Conservation (phyloP, 2,329 filamentous ascomycete species). For the Sporothrix pseudoabietina region DNA sequence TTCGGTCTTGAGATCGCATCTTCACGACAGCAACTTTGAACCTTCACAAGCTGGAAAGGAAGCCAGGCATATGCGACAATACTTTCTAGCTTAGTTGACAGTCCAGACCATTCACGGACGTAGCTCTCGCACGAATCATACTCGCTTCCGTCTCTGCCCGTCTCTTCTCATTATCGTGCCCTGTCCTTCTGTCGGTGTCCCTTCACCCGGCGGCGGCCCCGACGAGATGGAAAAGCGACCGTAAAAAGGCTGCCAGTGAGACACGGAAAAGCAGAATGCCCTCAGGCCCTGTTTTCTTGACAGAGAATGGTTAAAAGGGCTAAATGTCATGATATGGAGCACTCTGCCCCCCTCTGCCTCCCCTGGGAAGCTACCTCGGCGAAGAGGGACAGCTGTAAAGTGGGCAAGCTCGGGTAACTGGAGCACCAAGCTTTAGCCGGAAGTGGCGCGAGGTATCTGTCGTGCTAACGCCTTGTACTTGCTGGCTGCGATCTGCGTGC, state of each 20-base stretch:
- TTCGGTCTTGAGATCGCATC: not conserved
- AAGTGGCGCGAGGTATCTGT: constrained; percentile 22
- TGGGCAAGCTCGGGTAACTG: constrained; percentile 34
- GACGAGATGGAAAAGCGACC: not conserved
- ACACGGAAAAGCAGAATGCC: constrained; percentile 9
- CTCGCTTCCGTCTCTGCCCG: constrained; percentile 26
- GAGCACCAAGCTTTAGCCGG: constrained; percentile 32
- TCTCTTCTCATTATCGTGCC: not conserved
- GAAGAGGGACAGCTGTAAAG: constrained; percentile 29
- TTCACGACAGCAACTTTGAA: not conserved
- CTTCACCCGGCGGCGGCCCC: constrained; percentile 28
- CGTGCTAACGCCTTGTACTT: not conserved
- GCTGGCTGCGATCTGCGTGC: not conserved
- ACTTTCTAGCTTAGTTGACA: not conserved
- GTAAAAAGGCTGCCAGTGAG: not conserved
- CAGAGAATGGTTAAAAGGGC: not conserved
- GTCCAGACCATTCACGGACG: not conserved
- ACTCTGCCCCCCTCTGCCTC: not conserved
- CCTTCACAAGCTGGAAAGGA: constrained; percentile 4
- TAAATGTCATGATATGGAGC: not conserved
- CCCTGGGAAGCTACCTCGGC: constrained; percentile 31
- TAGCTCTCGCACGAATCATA: constrained; percentile 19
- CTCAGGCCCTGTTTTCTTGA: not conserved
- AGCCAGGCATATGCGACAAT: not conserved
- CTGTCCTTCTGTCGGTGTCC: constrained; percentile 19